A percentile compares a stretch with the other conserved stretches of the same genome.
Conservation (phyloP, 495 filamentous ascomycete species). For the Xylaria intraflava region DNA sequence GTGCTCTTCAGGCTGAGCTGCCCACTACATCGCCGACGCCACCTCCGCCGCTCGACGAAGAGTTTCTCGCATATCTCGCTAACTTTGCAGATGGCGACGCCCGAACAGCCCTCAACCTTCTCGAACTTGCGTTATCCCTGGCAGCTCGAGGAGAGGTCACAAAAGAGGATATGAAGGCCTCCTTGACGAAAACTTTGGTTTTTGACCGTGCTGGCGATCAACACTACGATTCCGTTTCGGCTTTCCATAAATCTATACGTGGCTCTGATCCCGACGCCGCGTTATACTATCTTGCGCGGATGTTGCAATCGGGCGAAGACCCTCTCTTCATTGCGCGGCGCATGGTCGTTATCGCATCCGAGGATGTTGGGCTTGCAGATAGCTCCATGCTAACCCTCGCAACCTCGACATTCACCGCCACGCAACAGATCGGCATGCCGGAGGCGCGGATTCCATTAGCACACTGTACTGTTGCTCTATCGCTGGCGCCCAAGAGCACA, state of each 20-base stretch:
- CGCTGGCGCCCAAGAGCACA: conserved; percentile 77
- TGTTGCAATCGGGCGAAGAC: conserved; percentile 95
- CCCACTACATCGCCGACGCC: conserved; percentile 21
- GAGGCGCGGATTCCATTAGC: conserved; percentile 90
- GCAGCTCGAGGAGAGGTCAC: conserved; percentile 34
- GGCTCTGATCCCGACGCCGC: conserved; percentile 80
- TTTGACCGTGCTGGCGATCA: conserved; percentile 94
- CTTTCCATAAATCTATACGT: conserved; percentile 92
- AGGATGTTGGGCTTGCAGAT: conserved; percentile 89
- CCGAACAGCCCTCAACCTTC: conserved; percentile 82
- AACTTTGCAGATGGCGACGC: conserved; percentile 88
- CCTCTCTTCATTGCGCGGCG: conserved; percentile 86
- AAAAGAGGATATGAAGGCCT: conserved; percentile 63
- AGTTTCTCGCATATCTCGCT: conserved; percentile 72
- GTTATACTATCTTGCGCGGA: conserved; percentile 88
- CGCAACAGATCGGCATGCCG: conserved; percentile 86
- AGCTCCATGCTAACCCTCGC: conserved; percentile 78
- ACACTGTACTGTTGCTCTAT: conserved; percentile 77
- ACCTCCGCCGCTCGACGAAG: conserved; percentile 62
- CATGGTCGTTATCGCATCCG: conserved; percentile 84
- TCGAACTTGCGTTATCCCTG: conserved; percentile 72
- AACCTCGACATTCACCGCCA: conserved; percentile 74
- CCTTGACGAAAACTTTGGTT: conserved; percentile 82
- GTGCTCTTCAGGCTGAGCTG: conserved; percentile 62
- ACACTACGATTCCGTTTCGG: conserved; percentile 93